These are phyloP conservation scores for Bombardia bombarda DNA, from an alignment of 495 filamentous ascomycete genomes.

Conservation along the genomic window DNA sequence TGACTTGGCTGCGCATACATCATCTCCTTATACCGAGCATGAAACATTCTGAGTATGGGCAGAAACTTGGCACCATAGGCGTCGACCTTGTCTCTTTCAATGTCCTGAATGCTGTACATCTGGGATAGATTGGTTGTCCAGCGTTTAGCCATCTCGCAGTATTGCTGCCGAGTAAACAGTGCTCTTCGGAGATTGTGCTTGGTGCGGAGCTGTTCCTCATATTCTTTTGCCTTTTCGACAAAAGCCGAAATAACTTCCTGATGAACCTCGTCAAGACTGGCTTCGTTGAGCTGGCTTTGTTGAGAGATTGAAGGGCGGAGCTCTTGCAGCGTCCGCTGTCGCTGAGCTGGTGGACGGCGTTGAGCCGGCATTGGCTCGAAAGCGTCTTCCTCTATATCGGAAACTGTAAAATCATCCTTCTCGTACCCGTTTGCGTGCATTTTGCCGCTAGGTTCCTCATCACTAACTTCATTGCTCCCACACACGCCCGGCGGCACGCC, in stretches of 20 bases:
- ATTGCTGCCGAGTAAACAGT: conserved; percentile 65
- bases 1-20: conserved; percentile 19
- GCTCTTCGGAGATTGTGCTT: conserved; percentile 54
- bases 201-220: conserved; percentile 59
- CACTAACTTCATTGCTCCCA: conserved; percentile 27
- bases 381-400: conserved; percentile 37
- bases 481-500: conserved; percentile 7
- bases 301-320: conserved; percentile 65
- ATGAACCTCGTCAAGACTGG: conserved; percentile 45
- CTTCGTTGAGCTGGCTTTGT: conserved; percentile 53
- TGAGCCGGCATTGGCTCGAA: conserved; percentile 47
- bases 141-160: conserved; percentile 76
- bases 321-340: conserved; percentile 21
- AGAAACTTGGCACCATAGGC: conserved; percentile 62
- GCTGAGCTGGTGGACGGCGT: conserved; percentile 27
- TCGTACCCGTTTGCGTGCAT: conserved; percentile 37
- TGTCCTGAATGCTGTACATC: conserved; percentile 59
- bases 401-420: conserved; percentile 45
- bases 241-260: conserved; percentile 52
- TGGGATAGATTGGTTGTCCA: conserved; percentile 53
- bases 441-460: conserved; percentile 23
- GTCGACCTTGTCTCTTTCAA: conserved; percentile 62
- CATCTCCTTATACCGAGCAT: conserved; percentile 52
- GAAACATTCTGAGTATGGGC: conserved; percentile 50
- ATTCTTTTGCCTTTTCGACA: conserved; percentile 59